Base-by-base conservation (phyloP, 345 rosid species). In the Carallia brachiata region DNA sequence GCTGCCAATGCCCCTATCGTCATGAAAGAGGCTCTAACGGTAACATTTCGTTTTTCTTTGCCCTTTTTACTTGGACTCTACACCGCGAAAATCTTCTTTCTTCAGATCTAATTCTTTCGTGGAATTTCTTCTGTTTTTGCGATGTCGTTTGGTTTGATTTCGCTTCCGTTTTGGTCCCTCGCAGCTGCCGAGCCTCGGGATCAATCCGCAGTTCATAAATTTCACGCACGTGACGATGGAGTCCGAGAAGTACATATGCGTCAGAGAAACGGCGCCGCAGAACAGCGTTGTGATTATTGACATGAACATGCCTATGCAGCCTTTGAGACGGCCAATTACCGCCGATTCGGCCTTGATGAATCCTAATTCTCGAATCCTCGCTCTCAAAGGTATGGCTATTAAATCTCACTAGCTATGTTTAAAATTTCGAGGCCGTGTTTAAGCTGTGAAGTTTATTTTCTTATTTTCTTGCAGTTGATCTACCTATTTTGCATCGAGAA, bases 221-320 rank as follows among this genome's bases (percentile, higher is more conserved):
- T 88, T 90, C 68, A 87, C 94, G 13, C 79, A 89, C 62, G 89
- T 90, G 62, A 90, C 94, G 0, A 89, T 84, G 90, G 97, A 89
- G 61, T 89, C 97, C 8, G 92, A 90, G 52, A 90, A 87, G 86
- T 90, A 84, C 30, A 89, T 90, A 16, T 90, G 92, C 64, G 89
- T 90, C 60, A 79, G 90, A 73, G 94, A 90, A 79, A 90, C 94
- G 28, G 67, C 94, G 27, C 90, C 90, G 0, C 94, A 88, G 70
- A 87, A 87, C 58, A 88, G 89, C 55, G 92, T 88, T 36, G 94
- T 89, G 18, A 84, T 90, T 58, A 71, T 90, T 34, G 97, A 86
- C 71, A 89, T 89, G 94, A 90, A 55, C 73, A 84, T 86, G 92
- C 93, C 97, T 47, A 82, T 73, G 75, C 94, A 90, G 77, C 97